Evolutionary conservation across 345 rosid species (phyloP).

Genomic region (Sapria himalayana): DNA sequence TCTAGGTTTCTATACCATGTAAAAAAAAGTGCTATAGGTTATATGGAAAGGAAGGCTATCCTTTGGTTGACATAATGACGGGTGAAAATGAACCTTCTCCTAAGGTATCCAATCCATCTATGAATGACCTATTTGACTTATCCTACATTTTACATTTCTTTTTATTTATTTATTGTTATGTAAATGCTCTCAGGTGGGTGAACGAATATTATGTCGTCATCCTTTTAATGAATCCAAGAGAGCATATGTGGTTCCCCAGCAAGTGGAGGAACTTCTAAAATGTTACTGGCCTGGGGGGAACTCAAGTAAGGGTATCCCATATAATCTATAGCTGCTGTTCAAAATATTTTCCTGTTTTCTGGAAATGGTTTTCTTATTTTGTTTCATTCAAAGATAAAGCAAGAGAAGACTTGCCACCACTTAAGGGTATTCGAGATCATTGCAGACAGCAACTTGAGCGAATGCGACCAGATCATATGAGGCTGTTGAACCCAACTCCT

Average conservation of each 20-base stretch:
- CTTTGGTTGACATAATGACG: constrained; percentile 87
- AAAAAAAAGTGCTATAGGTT: constrained; percentile 54
- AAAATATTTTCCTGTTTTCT: constrained; percentile 3
- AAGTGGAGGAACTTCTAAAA: constrained; percentile 74
- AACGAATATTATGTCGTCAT: constrained; percentile 80
- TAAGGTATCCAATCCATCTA: constrained; percentile 25
- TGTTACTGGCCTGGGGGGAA: constrained; percentile 85
- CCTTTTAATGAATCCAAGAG: constrained; percentile 92
- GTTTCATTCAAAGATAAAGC: constrained; percentile 41
- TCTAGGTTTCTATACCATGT: constrained; percentile 88
- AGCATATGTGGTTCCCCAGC: constrained; percentile 81
- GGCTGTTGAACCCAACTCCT: constrained; percentile 85
- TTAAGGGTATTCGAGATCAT: constrained; percentile 44
- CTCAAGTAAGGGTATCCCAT: constrained; percentile 29
- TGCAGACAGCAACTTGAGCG: constrained; percentile 70
- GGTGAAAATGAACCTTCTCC: constrained; percentile 82
- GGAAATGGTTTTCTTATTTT: too few relatives aligned
- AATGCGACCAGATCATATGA: constrained; percentile 90
- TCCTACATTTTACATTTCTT: not conserved
- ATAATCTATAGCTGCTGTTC: not conserved
- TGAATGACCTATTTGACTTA: not conserved
- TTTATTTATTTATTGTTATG: not conserved
- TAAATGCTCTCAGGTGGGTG: constrained; percentile 38
- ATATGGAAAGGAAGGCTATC: constrained; percentile 76
- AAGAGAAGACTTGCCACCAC: constrained; percentile 52